Conservation (phyloP, 495 filamentous ascomycete genomes). For the Penicillium maclennaniae region DNA sequence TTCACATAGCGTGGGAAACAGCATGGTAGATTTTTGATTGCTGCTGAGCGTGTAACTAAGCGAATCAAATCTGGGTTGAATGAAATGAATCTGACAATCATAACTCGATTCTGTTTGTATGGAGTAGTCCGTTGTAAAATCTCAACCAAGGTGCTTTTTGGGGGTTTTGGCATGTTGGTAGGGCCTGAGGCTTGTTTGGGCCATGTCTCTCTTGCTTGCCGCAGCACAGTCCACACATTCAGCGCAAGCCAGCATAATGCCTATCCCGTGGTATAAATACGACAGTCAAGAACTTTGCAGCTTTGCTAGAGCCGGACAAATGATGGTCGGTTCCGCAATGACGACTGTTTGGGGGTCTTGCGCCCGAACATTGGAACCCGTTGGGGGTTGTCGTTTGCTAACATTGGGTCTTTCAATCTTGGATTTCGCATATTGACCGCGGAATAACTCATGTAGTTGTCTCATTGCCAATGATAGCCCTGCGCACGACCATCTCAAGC, state of each 20-base stretch:
- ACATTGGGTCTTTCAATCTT: not conserved
- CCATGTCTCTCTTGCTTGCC: not conserved
- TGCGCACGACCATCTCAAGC: conserved; percentile 27
- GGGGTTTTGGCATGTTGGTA: not conserved
- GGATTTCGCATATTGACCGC: not conserved
- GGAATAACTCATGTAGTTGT: conserved; percentile 15
- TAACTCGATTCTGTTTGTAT: not conserved
- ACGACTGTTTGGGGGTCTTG: not conserved
- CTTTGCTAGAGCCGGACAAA: not conserved
- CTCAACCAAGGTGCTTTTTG: not conserved
- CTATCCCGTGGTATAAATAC: not conserved
- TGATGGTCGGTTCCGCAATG: not conserved
- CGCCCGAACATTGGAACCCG: not conserved
- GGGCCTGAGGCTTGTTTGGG: not conserved
- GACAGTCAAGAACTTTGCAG: not conserved
- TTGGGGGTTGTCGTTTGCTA: not conserved
- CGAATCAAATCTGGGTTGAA: conserved; percentile 1
- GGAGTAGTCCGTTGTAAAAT: not conserved
- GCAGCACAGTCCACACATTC: not conserved
- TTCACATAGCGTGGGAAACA: conserved; percentile 1
- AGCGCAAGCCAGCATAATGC: not conserved
- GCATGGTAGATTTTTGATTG: not conserved
- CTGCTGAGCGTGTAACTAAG: conserved; percentile 6
- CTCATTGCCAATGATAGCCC: conserved; percentile 23
- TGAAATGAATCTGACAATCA: not conserved